phyloP scores from a whole-genome alignment of 345 rosid genomes.

The Leavenworthia alabamica region DNA sequence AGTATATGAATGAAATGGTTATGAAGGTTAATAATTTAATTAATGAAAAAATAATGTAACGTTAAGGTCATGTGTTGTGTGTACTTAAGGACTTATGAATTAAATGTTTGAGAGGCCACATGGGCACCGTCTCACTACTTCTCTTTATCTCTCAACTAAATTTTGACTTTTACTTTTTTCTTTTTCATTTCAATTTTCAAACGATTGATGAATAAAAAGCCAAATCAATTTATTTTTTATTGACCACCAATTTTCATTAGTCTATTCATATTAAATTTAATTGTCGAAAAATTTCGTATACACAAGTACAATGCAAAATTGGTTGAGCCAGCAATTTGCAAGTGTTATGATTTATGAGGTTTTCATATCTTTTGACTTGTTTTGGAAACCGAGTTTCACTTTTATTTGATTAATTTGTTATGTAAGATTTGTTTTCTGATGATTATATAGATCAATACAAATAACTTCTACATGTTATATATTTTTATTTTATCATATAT shows the following conservation, averaged over 20 bases:
- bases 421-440: not conserved
- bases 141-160: constrained; percentile 24
- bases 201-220: constrained; percentile 5
- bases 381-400: not conserved
- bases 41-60: not conserved
- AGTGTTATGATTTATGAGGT: not conserved
- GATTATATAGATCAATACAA: not conserved
- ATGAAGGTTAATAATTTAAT: constrained; percentile 2
- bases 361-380: not conserved
- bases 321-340: not conserved
- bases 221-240: not conserved
- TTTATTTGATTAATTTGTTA: not conserved
- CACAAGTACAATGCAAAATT: not conserved
- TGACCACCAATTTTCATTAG: constrained; percentile 17
- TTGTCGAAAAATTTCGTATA: not conserved
- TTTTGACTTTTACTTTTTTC: constrained; percentile 15
- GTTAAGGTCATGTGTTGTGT: constrained; percentile 19
- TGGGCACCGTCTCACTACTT: constrained; percentile 31
- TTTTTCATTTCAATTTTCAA: constrained; percentile 1
- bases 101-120: constrained; percentile 21
- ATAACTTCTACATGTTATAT: not conserved
- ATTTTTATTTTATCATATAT: too few species aligned
- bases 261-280: not conserved
- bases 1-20: constrained; percentile 14
- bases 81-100: constrained; percentile 6